Evolutionary conservation across 257 asterid species (phyloP), one percentile per base, ranked within the genome.

Genomic region (Nyctanthes arbortristis): DNA sequence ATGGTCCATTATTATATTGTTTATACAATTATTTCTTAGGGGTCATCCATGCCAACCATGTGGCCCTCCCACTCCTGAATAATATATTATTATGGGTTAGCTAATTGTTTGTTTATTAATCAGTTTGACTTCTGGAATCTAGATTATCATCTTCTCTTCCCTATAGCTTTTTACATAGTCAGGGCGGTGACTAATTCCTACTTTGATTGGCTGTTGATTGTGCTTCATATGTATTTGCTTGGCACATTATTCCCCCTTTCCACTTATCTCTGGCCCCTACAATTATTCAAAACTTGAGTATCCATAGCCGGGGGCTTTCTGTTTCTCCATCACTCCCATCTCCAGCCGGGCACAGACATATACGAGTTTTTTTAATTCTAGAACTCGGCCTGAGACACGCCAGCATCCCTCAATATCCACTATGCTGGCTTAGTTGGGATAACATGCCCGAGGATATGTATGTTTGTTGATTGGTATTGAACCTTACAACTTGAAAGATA

Each of bases 41-140:
- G 12, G 27, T 24, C 12, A 56, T 13, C 30, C 39, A 47, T 63
- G 68, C 61, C 64, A 66, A 2, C 37, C 29, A 62, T 45, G 45
- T 72, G 70, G 45, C 55, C 76, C 66, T 33, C 61, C 63, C 40
- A 61, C 12, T 25, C 14, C 27, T 52, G 55, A 28, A 25, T 40
- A 14, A 29, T 61, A 36, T 62, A 33, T 62, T 62, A 33, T 62
- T 35, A 40, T 7, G 32, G n/a, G 29, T 70, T 70, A 49, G 39
- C n/a, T 34, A 31, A 24, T 14, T 60, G 43, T 31, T 47, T 34
- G 40, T 68, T 68, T 49, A 36, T 28, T 34, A 45, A 1, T 39
- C 77, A 49, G 54, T 32, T 62, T 35, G 75, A 80, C 82, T 74
- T 66, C 0, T 69, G 64, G 40, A 52, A 71, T 66, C 0, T 69